Percentiles rank a stretch among this genome's conserved stretches.
phyloP scores from a whole-genome alignment of 2,329 filamentous ascomycete genomes.

The Teratosphaeria epicoccoides region DNA sequence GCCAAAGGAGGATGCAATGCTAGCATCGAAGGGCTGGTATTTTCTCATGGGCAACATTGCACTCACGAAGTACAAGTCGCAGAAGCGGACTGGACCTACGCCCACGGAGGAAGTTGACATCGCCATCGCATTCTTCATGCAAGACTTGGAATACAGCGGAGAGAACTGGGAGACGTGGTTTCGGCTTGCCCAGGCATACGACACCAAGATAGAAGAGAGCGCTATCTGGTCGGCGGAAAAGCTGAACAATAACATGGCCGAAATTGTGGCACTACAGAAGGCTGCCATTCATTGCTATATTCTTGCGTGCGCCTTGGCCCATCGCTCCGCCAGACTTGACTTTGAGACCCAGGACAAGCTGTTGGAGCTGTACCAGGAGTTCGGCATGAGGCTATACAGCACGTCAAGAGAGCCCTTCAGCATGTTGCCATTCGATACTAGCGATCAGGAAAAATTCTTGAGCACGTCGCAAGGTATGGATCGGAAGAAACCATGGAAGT shows the following conservation, averaged over 20 bases:
- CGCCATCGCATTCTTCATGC: conserved; percentile 65
- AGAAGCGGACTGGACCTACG: conserved; percentile 62
- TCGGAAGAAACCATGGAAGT: conserved; percentile 49
- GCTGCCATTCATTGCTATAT: conserved; percentile 69
- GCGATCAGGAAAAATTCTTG: conserved; percentile 51
- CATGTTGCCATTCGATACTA: conserved; percentile 55
- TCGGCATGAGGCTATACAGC: conserved; percentile 57
- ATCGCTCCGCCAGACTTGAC: conserved; percentile 45
- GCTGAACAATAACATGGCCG: conserved; percentile 69
- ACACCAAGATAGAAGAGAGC: conserved; percentile 76
- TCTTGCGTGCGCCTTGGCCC: conserved; percentile 55
- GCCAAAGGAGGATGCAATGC: conserved; percentile 50
- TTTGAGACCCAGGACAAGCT: conserved; percentile 46
- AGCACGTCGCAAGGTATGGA: conserved; percentile 39
- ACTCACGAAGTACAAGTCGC: conserved; percentile 69
- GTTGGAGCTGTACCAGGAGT: conserved; percentile 57
- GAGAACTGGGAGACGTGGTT: conserved; percentile 89
- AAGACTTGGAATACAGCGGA: conserved; percentile 72
- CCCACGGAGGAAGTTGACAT: conserved; percentile 77
- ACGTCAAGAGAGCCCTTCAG: conserved; percentile 57
- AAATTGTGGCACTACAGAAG: conserved; percentile 65
- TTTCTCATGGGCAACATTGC: conserved; percentile 83
- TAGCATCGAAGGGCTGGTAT: conserved; percentile 82
- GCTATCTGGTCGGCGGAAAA: conserved; percentile 86
- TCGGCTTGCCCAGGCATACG: conserved; percentile 73